phyloP scores from a whole-genome alignment of 2,329 filamentous ascomycete genomes.

The Teratosphaeria destructans region DNA sequence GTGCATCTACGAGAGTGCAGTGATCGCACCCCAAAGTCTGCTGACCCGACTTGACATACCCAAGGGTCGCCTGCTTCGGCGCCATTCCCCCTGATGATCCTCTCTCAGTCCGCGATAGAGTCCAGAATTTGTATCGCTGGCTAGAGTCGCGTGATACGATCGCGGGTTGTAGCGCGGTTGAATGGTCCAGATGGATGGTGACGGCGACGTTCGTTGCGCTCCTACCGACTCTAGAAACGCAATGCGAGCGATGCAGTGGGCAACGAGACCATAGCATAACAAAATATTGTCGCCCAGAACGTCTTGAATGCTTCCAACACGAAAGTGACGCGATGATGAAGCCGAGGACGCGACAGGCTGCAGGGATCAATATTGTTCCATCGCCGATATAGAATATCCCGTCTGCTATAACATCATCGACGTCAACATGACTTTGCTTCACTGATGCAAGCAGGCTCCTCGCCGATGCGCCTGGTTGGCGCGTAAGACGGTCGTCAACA shows the following conservation, averaged over 20 bases:
- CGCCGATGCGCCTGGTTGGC: not conserved
- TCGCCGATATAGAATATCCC: not conserved
- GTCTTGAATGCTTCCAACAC: not conserved
- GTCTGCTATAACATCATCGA: not conserved
- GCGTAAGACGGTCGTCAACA: not conserved
- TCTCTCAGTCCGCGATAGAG: constrained; percentile 3
- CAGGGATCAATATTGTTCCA: not conserved
- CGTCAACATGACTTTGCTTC: not conserved
- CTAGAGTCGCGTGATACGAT: constrained; percentile 6
- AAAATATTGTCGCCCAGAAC: not conserved
- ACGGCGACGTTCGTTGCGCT: constrained; percentile 1
- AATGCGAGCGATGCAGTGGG: constrained; percentile 7
- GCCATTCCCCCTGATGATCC: constrained; percentile 28
- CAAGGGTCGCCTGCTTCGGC: constrained; percentile 69
- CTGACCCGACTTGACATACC: constrained; percentile 73
- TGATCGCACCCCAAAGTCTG: constrained; percentile 60
- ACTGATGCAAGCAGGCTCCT: not conserved
- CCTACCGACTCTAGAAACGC: constrained; percentile 6
- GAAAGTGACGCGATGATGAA: not conserved
- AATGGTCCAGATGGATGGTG: constrained; percentile 4
- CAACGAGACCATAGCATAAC: constrained; percentile 15
- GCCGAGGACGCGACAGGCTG: not conserved
- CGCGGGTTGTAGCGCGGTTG: constrained; percentile 7
- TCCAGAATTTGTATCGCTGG: constrained; percentile 4
- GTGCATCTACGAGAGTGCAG: not conserved